These are phyloP conservation scores for Phialophora tarda DNA, from an alignment of 2,329 filamentous ascomycete species.

Conservation along the genomic window DNA sequence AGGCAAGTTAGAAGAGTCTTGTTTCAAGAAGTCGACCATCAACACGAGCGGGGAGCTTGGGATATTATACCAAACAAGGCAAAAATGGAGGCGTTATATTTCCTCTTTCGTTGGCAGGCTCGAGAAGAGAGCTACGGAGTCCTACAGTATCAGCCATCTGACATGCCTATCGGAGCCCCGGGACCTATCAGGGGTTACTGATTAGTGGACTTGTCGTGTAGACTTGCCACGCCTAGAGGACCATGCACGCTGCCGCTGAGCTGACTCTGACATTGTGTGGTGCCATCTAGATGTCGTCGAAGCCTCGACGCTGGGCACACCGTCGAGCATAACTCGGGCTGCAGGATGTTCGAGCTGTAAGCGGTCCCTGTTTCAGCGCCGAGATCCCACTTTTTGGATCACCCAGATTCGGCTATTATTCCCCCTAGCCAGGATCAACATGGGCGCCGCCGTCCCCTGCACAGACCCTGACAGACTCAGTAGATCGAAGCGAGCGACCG, in stretches of 20 bases:
- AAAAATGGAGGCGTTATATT: neutral
- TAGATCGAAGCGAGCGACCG: neutral
- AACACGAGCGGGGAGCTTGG: neutral
- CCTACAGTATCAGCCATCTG: neutral
- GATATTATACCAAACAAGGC: neutral
- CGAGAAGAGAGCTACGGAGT: too few species aligned
- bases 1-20: neutral
- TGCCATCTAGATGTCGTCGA: neutral
- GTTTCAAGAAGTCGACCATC: neutral
- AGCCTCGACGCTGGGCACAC: neutral
- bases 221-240: neutral
- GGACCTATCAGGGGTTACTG: neutral
- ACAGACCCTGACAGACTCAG: neutral
- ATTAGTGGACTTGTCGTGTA: neutral
- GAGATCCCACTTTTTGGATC: neutral
- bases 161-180: neutral
- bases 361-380: neutral
- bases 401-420: conserved; percentile 4
- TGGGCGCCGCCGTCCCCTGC: neutral
- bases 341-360: neutral
- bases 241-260: neutral
- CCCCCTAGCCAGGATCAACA: neutral
- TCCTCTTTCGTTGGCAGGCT: neutral
- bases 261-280: neutral
- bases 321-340: neutral